A percentile compares a stretch with the other conserved stretches of the same genome.
phyloP scores from a whole-genome alignment of 371 early-diverging fungal genomes.

The Mucor indicus region DNA sequence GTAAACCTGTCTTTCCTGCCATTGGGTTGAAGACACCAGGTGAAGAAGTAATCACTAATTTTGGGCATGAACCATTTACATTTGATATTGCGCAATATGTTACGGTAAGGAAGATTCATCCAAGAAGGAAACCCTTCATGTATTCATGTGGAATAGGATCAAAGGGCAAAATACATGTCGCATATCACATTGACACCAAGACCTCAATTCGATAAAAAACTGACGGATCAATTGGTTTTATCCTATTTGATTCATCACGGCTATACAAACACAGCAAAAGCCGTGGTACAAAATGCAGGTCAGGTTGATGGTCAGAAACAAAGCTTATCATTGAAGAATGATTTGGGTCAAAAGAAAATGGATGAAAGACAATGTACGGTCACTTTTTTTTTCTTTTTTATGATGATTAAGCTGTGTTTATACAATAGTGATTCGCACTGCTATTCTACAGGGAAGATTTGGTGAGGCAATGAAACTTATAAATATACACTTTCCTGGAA shows the following conservation, averaged over 20 bases:
- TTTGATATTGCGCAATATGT: conserved; percentile 86
- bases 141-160: conserved; percentile 1
- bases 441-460: too few relatives aligned
- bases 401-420: background rate
- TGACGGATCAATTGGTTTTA: conserved; percentile 61
- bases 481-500: too few relatives aligned
- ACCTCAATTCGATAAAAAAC: conserved; percentile 8
- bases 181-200: background rate
- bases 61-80: conserved; percentile 81
- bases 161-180: background rate
- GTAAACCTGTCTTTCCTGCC: conserved; percentile 67
- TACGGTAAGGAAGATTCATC: too few relatives aligned
- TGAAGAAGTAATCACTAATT: conserved; percentile 86
- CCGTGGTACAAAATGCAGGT: conserved; percentile 34
- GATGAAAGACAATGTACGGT: conserved; percentile 28
- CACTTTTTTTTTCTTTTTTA: background rate
- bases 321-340: too few relatives aligned
- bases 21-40: conserved; percentile 90
- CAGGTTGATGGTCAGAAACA: conserved; percentile 10
- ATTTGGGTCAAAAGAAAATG: conserved; percentile 29
- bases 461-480: too few relatives aligned
- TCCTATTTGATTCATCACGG: conserved; percentile 81
- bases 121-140: too few relatives aligned
- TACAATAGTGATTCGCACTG: too few relatives aligned
- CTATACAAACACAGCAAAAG: conserved; percentile 66